These are phyloP conservation scores for Candida methanosorbosa DNA, from an alignment of 805 yeast genomes.

Conservation along the genomic window DNA sequence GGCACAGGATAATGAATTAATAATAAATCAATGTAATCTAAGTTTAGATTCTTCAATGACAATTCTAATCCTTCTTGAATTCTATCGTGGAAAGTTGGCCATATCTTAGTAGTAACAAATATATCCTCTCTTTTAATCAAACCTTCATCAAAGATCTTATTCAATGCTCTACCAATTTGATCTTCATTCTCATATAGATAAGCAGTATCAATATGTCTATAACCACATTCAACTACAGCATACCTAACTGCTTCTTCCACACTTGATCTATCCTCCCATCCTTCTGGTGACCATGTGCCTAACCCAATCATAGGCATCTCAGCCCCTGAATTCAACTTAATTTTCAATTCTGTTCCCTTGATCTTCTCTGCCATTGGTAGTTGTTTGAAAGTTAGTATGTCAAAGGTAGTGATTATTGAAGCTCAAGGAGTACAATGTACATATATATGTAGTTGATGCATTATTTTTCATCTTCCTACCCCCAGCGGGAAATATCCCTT, in stretches of 20 bases:
- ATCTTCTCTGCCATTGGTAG: too few relatives aligned
- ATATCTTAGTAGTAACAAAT: slow-evolving; percentile 11
- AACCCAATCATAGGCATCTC: slow-evolving; percentile 13
- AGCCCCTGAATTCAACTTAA: slow-evolving; percentile 13
- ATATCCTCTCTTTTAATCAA: slow-evolving; percentile 5
- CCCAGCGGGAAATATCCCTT: too few relatives aligned
- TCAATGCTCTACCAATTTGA: slow-evolving; percentile 32
- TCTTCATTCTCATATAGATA: slow-evolving; percentile 30
- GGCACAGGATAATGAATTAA: slow-evolving; percentile 40
- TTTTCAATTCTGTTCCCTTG: too few relatives aligned
- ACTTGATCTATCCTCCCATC: not conserved
- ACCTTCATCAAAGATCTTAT: slow-evolving; percentile 6
- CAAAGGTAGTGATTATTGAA: too few relatives aligned
- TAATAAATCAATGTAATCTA: slow-evolving; percentile 36
- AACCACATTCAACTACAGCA: slow-evolving; percentile 27
- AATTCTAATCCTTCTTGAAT: slow-evolving; percentile 26
- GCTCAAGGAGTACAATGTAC: too few relatives aligned
- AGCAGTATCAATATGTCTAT: slow-evolving; percentile 34
- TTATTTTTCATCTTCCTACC: too few relatives aligned
- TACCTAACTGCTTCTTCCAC: slow-evolving; percentile 4
- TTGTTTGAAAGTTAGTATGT: too few relatives aligned
- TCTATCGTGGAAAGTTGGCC: slow-evolving; percentile 24
- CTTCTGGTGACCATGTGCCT: slow-evolving; percentile 15
- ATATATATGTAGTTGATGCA: too few relatives aligned
- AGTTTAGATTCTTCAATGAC: slow-evolving; percentile 26